Conservation (phyloP, 805 yeast genomes). For the Lachancea dasiensis region DNA sequence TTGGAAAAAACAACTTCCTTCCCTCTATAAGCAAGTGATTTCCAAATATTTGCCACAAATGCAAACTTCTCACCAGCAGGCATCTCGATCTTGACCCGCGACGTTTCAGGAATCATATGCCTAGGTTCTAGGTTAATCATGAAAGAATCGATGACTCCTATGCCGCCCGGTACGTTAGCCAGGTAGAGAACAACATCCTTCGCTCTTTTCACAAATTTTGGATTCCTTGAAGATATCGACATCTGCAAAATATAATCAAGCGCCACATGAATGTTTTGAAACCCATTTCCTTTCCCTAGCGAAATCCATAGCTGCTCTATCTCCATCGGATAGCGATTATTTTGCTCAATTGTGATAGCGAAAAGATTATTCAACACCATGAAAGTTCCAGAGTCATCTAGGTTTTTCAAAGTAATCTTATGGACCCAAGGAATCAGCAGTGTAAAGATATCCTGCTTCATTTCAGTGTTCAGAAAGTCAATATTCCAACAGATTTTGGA, state of each 20-base stretch:
- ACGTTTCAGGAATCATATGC: constrained; percentile 76
- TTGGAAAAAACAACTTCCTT: constrained; percentile 75
- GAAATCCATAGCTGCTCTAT: constrained; percentile 96
- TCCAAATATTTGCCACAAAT: constrained; percentile 68
- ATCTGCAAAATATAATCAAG: constrained; percentile 62
- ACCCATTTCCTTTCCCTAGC: constrained; percentile 66
- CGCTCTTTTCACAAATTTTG: constrained; percentile 69
- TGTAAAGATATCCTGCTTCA: constrained; percentile 73
- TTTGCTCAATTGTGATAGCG: constrained; percentile 76
- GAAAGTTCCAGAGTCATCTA: constrained; percentile 40
- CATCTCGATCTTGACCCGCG: constrained; percentile 31
- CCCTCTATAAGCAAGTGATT: constrained; percentile 46
- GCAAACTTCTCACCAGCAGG: constrained; percentile 46
- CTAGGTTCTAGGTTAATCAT: constrained; percentile 73
- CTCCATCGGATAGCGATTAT: constrained; percentile 71
- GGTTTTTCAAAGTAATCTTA: constrained; percentile 56
- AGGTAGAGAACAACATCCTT: constrained; percentile 78
- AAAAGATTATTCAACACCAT: constrained; percentile 79
- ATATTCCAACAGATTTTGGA: constrained; percentile 66
- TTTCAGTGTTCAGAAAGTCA: constrained; percentile 49
- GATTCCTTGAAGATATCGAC: constrained; percentile 63
- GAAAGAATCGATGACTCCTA: constrained; percentile 53
- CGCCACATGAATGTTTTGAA: constrained; percentile 64
- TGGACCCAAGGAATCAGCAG: constrained; percentile 92
- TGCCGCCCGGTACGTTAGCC: constrained; percentile 46